Evolutionary conservation across 495 filamentous ascomycete genomes (phyloP), one percentile per base, ranked within the genome.

Genomic region (Penicillium longicatenatum): DNA sequence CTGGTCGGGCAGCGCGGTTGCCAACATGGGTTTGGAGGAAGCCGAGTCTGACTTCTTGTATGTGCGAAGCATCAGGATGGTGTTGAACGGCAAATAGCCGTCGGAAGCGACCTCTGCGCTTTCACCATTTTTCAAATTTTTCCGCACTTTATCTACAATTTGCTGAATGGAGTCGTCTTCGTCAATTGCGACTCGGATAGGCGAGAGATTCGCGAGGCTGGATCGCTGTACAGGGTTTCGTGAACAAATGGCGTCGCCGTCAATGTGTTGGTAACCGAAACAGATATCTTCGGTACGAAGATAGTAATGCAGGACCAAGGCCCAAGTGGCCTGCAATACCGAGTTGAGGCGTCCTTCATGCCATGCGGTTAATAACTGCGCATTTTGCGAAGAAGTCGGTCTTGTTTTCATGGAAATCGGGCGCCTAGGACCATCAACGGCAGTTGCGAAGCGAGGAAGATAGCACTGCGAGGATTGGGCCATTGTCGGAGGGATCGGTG

Each of bases 291-390:
- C 76, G 11, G 76, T 74, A 2, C 76, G 77, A 33, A 81, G 81
- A 64, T 86, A 86, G 39, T 69, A 74, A 47, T 79, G 69, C 45
- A 86, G 66, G 1, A 85, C 72, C 20, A 86, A 55, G 4, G 75
- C 79, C 84, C 84, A 86, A 6, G 75, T 78, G 19, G 81, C 67
- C 55, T 81, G 76, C 51, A 85, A 58, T 20, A 80, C 29, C 12
- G 66, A 54, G 17, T 68, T 62, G 29, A 76, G 50, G 43, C 66
- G 54, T 0, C 62, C 61, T 55, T 68, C 59, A 14, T 70, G 57
- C 63, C 61, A 75, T 52, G 72, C 72, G 54, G 72, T 71, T 61
- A 73, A 65, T 61, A 76, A 67, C 56, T 71, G 65, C 55, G 63
- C 55, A 58, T 64, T 65, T 46, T 72, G 70, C 12, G 63, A 57